A percentile compares a stretch with the other conserved stretches of the same genome.
These are phyloP conservation scores for Bacidia rubella DNA, from an alignment of 495 filamentous ascomycete species.

Conservation along the genomic window DNA sequence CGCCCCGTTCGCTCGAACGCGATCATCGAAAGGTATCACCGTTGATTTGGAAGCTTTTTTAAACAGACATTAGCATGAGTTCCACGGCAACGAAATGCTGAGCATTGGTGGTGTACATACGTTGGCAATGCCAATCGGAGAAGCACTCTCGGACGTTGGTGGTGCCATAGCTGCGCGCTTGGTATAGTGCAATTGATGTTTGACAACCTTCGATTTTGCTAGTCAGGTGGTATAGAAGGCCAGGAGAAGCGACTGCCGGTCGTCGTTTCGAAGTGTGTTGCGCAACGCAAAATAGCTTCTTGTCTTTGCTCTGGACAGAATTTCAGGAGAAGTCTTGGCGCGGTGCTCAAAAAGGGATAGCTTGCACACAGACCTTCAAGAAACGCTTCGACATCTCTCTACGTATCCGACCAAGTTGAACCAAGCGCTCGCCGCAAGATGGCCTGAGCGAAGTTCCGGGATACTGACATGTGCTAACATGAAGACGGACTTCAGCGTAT, in stretches of 20 bases:
- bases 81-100: constrained; percentile 1
- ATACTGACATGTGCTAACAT: constrained; percentile 29
- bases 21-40: constrained; percentile 24
- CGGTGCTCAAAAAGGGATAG: not conserved
- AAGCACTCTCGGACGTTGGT: constrained; percentile 66
- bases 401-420: not conserved
- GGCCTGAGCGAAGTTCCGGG: not conserved
- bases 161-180: constrained; percentile 51
- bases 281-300: too few relatives aligned
- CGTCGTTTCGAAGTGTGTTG: too few relatives aligned
- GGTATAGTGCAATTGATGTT: too few relatives aligned
- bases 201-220: too few relatives aligned
- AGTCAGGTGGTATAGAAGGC: too few relatives aligned
- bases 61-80: constrained; percentile 1
- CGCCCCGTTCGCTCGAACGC: not conserved
- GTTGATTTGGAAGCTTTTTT: constrained; percentile 73
- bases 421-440: not conserved
- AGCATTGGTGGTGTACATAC: constrained; percentile 32
- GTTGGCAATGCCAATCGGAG: constrained; percentile 99
- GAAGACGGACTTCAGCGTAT: constrained; percentile 92
- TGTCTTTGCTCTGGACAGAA: not conserved
- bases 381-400: not conserved
- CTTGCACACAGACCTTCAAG: not conserved
- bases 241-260: too few relatives aligned
- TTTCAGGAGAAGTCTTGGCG: not conserved